Evolutionary conservation across 257 asterid genomes (phyloP).

Genomic region (Solanum ossicruentum): DNA sequence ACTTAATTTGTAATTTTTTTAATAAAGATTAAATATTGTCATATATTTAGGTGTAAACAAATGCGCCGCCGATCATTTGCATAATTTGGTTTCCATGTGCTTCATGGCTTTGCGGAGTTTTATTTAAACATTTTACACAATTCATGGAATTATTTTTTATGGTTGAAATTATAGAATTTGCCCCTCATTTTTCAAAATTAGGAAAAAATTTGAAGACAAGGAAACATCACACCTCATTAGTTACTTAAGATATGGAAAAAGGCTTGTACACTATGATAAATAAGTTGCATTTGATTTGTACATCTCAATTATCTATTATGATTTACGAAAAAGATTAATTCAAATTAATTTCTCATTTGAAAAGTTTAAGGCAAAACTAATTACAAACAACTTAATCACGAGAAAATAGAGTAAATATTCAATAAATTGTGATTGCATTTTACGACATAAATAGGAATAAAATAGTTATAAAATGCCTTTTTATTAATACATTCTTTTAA

Average conservation of each 20-base stretch:
- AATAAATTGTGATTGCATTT: background rate
- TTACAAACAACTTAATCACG: background rate
- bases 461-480: background rate
- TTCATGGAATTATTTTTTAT: background rate
- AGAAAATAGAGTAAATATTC: background rate
- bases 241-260: background rate
- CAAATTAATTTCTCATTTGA: background rate
- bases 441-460: background rate
- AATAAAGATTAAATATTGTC: background rate
- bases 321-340: background rate
- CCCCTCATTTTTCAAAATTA: background rate
- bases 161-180: background rate
- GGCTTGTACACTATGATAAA: background rate
- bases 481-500: background rate
- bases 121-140: background rate
- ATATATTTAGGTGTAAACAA: background rate
- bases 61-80: background rate
- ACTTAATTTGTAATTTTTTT: background rate
- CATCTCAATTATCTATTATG: background rate
- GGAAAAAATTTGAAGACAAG: background rate
- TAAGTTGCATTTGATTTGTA: background rate
- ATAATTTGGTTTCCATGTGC: slow-evolving; percentile 5
- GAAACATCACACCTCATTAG: background rate
- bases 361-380: background rate
- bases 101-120: background rate